Evolutionary conservation across 148 eudicot species (phyloP).

Genomic region (Cornus florida): DNA sequence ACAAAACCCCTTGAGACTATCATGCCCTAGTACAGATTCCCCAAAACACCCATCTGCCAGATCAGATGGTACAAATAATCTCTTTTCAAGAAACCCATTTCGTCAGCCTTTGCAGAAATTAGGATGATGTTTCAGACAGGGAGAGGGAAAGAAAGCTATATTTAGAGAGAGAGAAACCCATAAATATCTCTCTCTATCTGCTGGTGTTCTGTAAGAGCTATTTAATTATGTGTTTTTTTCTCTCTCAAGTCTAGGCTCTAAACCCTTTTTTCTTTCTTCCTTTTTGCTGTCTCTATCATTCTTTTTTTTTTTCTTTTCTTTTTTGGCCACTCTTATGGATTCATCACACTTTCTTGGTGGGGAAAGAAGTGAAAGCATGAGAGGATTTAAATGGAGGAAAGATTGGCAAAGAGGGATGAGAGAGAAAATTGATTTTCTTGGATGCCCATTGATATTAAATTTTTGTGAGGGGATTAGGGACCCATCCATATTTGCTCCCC

Average conservation of each 20-base stretch:
- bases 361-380: slow-evolving; percentile 6
- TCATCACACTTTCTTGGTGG: slow-evolving; percentile 7
- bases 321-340: slow-evolving; percentile 14
- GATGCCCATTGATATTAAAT: slow-evolving; percentile 14
- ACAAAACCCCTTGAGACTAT: slow-evolving; percentile 11
- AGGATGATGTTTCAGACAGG: not conserved
- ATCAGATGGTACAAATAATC: slow-evolving; percentile 11
- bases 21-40: slow-evolving; percentile 10
- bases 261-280: slow-evolving; percentile 14
- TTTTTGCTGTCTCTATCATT: slow-evolving; percentile 26
- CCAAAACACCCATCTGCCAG: not conserved
- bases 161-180: no score
- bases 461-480: slow-evolving; percentile 14
- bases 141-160: slow-evolving; percentile 3
- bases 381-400: slow-evolving; percentile 11
- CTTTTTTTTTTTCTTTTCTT: slow-evolving; percentile 5
- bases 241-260: no score
- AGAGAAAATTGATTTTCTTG: slow-evolving; percentile 14
- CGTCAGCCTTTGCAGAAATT: not conserved
- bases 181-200: not conserved
- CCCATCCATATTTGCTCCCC: slow-evolving; percentile 45
- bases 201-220: not conserved
- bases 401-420: not conserved
- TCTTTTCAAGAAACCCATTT: slow-evolving; percentile 2
- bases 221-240: slow-evolving; percentile 6